Conservation (phyloP, 495 filamentous ascomycete species). For the Penicillium odoratum region DNA sequence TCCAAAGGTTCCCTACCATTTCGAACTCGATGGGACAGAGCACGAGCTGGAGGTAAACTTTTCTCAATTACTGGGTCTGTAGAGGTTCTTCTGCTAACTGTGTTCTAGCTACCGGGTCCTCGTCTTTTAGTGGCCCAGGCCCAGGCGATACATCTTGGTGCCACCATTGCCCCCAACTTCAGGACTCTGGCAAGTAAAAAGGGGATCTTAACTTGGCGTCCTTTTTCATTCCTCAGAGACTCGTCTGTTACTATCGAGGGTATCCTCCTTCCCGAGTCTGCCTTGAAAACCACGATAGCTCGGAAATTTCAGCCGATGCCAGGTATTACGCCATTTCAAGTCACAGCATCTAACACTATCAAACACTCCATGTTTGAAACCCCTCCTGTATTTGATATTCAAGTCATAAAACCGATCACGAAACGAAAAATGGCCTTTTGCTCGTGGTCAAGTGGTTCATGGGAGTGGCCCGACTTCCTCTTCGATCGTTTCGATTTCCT, state of each 20-base stretch:
- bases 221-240: slow-evolving; percentile 33
- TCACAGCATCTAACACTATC: slow-evolving; percentile 31
- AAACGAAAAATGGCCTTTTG: slow-evolving; percentile 32
- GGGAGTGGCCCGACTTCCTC: slow-evolving; percentile 36
- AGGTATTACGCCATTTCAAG: slow-evolving; percentile 36
- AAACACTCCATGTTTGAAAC: slow-evolving; percentile 26
- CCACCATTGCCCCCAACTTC: slow-evolving; percentile 30
- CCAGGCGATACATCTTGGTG: slow-evolving; percentile 34
- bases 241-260: slow-evolving; percentile 27
- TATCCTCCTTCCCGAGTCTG: slow-evolving; percentile 31
- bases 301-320: slow-evolving; percentile 33
- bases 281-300: slow-evolving; percentile 29
- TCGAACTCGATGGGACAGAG: slow-evolving; percentile 27
- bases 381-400: slow-evolving; percentile 32
- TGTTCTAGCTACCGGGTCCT: slow-evolving; percentile 31
- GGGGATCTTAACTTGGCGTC: slow-evolving; percentile 29
- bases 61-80: neutral
- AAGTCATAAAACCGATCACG: slow-evolving; percentile 32
- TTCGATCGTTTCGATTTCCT: slow-evolving; percentile 25
- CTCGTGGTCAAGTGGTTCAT: slow-evolving; percentile 39
- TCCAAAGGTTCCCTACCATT: slow-evolving; percentile 17
- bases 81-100: neutral
- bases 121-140: slow-evolving; percentile 27
- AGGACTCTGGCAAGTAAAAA: slow-evolving; percentile 27
- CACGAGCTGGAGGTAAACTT: slow-evolving; percentile 26